Evolutionary conservation across 225 moss, liverwort and hornwort species (phyloP).

Genomic region (Antitrichia curtipendula): DNA sequence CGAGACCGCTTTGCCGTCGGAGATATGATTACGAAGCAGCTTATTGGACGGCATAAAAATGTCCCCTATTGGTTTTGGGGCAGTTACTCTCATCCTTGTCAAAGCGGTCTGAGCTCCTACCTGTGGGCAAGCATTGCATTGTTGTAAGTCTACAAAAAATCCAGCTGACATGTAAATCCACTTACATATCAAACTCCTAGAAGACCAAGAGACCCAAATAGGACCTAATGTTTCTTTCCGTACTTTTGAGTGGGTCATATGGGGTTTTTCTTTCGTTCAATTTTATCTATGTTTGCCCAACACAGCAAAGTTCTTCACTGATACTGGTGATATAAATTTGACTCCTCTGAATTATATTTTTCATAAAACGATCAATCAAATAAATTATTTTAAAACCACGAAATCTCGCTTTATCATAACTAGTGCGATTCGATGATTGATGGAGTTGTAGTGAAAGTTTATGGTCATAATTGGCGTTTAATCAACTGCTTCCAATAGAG

Average conservation of each 20-base stretch:
- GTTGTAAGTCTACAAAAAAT: background rate
- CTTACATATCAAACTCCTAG: background rate
- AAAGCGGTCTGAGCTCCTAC: conserved; percentile 38
- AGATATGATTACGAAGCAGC: background rate
- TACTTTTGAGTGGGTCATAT: background rate
- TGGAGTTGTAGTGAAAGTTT: background rate
- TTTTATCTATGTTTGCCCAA: background rate
- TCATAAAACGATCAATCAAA: background rate
- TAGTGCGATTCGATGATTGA: background rate
- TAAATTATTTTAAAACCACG: background rate
- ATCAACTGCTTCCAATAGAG: background rate
- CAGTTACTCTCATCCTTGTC: conserved; percentile 19
- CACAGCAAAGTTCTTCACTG: background rate
- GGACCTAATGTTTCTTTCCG: background rate
- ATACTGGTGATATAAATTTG: too few species aligned
- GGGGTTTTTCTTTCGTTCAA: background rate
- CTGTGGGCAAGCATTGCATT: background rate
- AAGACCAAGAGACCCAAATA: background rate
- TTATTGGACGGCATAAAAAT: conserved; percentile 7
- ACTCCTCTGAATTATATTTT: too few species aligned
- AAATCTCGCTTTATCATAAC: background rate
- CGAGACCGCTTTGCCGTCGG: background rate
- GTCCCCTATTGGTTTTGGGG: background rate
- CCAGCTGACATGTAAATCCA: background rate
- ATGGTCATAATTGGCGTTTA: background rate